A percentile compares a stretch with the other conserved stretches of the same genome.
These are phyloP conservation scores for Taxawa tesnikishii DNA, from an alignment of 2,329 filamentous ascomycete species.

Conservation along the genomic window DNA sequence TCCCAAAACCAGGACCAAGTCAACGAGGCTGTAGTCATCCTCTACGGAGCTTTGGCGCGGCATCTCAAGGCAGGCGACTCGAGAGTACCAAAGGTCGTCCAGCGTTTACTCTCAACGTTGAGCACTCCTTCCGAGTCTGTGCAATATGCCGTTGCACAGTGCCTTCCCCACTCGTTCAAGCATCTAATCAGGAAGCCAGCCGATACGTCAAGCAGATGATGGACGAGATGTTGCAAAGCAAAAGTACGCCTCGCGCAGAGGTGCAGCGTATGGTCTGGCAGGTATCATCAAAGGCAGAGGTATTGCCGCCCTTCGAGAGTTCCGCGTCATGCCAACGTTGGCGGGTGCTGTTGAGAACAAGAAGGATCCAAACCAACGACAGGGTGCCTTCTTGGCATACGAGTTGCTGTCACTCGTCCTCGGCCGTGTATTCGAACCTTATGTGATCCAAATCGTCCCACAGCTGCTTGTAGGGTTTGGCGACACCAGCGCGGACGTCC, in stretches of 20 bases:
- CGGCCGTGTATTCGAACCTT: conserved; percentile 84
- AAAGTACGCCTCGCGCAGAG: conserved; percentile 88
- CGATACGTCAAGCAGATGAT: conserved; percentile 72
- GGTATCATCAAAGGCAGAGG: conserved; percentile 85
- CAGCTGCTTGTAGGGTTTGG: conserved; percentile 83
- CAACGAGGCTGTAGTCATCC: conserved; percentile 93
- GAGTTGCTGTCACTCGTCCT: conserved; percentile 81
- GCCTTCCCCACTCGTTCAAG: conserved; percentile 82
- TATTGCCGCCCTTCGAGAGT: conserved; percentile 68
- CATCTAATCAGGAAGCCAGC: conserved; percentile 63
- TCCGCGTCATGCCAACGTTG: conserved; percentile 71
- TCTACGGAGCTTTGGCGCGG: conserved; percentile 86
- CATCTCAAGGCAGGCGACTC: conserved; percentile 77
- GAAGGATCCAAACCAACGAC: conserved; percentile 78
- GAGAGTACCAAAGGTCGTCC: conserved; percentile 78
- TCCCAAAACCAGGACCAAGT: conserved; percentile 76
- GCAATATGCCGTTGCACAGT: conserved; percentile 91
- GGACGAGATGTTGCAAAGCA: conserved; percentile 70
- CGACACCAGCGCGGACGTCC: conserved; percentile 75
- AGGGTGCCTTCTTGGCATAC: conserved; percentile 79
- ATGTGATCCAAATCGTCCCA: conserved; percentile 89
- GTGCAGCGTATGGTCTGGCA: conserved; percentile 87
- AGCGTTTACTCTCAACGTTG: conserved; percentile 72
- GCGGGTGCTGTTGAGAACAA: conserved; percentile 84
- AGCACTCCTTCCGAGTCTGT: conserved; percentile 94